Conservation (phyloP, 176 grass and related monocot genomes). For the Chloris gayana region DNA sequence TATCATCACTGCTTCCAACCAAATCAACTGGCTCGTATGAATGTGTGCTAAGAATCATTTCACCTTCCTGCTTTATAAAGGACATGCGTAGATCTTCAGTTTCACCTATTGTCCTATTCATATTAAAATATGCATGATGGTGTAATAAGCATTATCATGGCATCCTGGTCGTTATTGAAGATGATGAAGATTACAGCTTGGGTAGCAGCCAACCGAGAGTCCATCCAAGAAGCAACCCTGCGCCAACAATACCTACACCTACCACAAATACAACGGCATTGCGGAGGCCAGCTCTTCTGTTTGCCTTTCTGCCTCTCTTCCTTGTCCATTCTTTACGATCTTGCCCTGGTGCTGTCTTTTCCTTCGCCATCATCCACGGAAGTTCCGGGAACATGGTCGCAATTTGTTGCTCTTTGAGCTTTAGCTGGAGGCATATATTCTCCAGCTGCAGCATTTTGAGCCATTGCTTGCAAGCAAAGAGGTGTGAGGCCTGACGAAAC, state of each 20-base stretch:
- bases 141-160: background rate
- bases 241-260: slow-evolving; percentile 77
- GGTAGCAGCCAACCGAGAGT: slow-evolving; percentile 80
- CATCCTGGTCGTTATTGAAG: background rate
- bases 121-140: background rate
- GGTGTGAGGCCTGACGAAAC: slow-evolving; percentile 80
- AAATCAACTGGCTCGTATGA: slow-evolving; percentile 29
- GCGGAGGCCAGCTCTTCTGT: slow-evolving; percentile 41
- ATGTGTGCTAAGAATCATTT: slow-evolving; percentile 17
- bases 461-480: slow-evolving; percentile 97
- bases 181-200: slow-evolving; percentile 29
- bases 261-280: slow-evolving; percentile 59
- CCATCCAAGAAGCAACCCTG: slow-evolving; percentile 91
- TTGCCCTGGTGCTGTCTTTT: slow-evolving; percentile 29
- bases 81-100: slow-evolving; percentile 12
- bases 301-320: slow-evolving; percentile 54
- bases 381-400: slow-evolving; percentile 60
- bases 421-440: slow-evolving; percentile 88
- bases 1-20: slow-evolving; percentile 32
- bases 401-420: slow-evolving; percentile 64
- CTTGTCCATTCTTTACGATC: slow-evolving; percentile 29
- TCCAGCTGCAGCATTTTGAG: slow-evolving; percentile 86
- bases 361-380: slow-evolving; percentile 58
- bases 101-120: background rate
- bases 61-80: slow-evolving; percentile 10